Percentiles rank a stretch among this genome's conserved stretches.
These are phyloP conservation scores for Hura crepitans DNA, from an alignment of 441 rosid genomes.

Conservation along the genomic window DNA sequence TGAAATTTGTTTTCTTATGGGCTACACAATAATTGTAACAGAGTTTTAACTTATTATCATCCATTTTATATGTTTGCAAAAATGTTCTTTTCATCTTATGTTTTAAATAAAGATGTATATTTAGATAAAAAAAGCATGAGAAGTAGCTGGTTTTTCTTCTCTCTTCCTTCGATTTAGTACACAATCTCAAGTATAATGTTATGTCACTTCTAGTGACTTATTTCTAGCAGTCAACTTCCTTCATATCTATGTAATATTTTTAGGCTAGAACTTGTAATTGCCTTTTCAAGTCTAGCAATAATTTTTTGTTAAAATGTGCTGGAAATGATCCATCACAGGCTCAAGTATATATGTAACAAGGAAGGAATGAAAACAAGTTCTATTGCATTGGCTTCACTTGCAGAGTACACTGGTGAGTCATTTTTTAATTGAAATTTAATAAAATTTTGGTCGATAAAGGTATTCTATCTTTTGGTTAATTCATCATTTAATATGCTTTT, in stretches of 20 bases:
- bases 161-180: not conserved
- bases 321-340: slow-evolving; percentile 42
- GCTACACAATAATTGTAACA: no score
- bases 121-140: not conserved
- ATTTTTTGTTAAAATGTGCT: not conserved
- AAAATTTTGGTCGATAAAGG: slow-evolving; percentile 7
- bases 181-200: not conserved
- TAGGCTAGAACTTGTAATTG: not conserved
- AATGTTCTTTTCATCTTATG: no score
- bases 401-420: slow-evolving; percentile 84
- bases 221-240: no score
- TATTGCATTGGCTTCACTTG: slow-evolving; percentile 71
- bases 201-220: not conserved
- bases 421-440: not conserved
- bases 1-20: no score
- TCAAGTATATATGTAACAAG: slow-evolving; percentile 75
- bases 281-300: not conserved
- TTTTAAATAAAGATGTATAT: not conserved
- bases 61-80: no score
- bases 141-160: not conserved
- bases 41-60: no score
- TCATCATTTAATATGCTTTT: slow-evolving; percentile 14
- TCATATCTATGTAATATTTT: not conserved
- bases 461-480: slow-evolving; percentile 6
- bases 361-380: slow-evolving; percentile 91